Conservation (phyloP, 1,139 yeast genomes). For the Pneumocystis jirovecii region DNA sequence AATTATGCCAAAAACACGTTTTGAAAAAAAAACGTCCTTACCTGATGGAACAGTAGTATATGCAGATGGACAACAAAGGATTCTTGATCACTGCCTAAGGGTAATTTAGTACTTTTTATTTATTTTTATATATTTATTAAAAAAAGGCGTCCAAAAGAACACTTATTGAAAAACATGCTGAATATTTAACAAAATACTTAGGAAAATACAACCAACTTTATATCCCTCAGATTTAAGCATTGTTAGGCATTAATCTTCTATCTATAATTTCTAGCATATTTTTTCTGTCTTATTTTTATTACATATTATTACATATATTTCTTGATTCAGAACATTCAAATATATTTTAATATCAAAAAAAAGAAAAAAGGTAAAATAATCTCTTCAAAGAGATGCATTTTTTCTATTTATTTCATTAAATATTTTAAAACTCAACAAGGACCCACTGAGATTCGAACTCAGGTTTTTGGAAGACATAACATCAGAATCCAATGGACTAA, state of each 20-base stretch:
- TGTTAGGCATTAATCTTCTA: neutral
- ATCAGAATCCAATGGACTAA: constrained; percentile 1
- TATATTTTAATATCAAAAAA: neutral
- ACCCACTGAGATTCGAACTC: constrained; percentile 1
- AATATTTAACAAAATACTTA: neutral
- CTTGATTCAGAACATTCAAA: neutral
- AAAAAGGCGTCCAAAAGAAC: neutral
- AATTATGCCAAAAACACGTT: neutral
- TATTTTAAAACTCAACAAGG: neutral
- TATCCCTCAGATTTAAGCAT: neutral
- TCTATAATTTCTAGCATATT: neutral
- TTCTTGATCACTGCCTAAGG: neutral
- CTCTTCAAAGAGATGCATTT: neutral
- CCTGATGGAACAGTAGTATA: neutral
- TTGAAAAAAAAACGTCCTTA: neutral
- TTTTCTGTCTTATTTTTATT: neutral
- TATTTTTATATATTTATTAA: neutral
- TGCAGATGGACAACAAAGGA: neutral
- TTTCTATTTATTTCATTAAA: too few species aligned
- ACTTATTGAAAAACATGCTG: neutral
- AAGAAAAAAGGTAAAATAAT: neutral
- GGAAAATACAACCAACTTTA: neutral
- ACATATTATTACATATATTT: neutral
- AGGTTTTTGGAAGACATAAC: neutral
- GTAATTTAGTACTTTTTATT: neutral